Conservation (phyloP, 768 basidiomycete genomes). For the Amanita pseudoporphyria region DNA sequence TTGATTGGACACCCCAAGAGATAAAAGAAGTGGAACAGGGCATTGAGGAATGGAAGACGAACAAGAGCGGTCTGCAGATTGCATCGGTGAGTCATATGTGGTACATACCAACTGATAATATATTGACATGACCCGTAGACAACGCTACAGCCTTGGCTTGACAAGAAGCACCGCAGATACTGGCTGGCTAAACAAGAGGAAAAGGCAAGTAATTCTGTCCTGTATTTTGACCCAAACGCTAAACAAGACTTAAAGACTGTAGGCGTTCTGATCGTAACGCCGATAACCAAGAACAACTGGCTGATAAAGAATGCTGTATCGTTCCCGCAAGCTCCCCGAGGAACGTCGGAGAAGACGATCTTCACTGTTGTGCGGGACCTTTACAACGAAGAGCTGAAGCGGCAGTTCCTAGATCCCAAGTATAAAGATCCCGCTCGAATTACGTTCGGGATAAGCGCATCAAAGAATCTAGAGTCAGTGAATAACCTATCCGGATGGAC, state of each 20-base stretch:
- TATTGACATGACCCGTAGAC: constrained; percentile 19
- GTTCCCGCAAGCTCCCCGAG: constrained; percentile 43
- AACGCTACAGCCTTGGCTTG: constrained; percentile 43
- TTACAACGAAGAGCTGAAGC: constrained; percentile 21
- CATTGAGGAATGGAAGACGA: constrained; percentile 45
- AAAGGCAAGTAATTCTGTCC: constrained; percentile 12
- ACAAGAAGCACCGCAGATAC: constrained; percentile 45
- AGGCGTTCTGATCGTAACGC: constrained; percentile 42
- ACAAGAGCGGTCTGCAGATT: constrained; percentile 48
- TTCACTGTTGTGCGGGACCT: constrained; percentile 35
- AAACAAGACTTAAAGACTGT: constrained; percentile 23
- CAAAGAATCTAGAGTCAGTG: constrained; percentile 27
- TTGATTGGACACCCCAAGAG: constrained; percentile 33
- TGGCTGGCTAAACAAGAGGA: constrained; percentile 39
- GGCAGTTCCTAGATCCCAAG: neutral
- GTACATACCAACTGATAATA: neutral
- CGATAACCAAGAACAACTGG: constrained; percentile 32
- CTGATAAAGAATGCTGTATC: constrained; percentile 48
- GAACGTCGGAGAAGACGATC: constrained; percentile 45
- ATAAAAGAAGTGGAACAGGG: constrained; percentile 39
- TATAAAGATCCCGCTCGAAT: constrained; percentile 22
- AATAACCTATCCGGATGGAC: constrained; percentile 40
- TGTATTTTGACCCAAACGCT: neutral
- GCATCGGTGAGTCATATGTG: constrained; percentile 25
- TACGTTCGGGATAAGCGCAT: constrained; percentile 40